Base-by-base conservation (phyloP, 176 grass and related monocot genomes). In the Oryza punctata region DNA sequence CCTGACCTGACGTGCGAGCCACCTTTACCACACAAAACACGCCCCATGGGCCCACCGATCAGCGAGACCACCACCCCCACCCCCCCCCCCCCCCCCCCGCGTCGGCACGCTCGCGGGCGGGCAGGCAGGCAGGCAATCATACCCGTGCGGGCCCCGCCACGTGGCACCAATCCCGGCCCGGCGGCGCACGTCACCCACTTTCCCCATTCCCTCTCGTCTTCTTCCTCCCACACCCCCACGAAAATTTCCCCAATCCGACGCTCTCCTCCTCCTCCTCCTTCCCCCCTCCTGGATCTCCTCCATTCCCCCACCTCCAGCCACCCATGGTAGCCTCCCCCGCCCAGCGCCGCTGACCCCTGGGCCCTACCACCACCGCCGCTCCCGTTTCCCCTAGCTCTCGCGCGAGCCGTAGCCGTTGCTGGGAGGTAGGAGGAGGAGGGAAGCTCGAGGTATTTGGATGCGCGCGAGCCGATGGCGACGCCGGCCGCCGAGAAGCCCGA, bases 361-460 rank as follows among this genome's bases (percentile, higher is more conserved):
- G 69, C 35, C 47, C 61, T 77, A 7, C 57, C 18, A 8, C 65
- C 30, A 4, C n/a, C 28, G 6, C 28, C 30, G 13, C 12, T 21
- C 32, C 50, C 16, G n/a, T 38, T 15, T 61, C 6, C 23, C 21
- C 76, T 37, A 70, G n/a, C 47, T 41, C 40, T 10, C 40, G 40
- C 40, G 40, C 40, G 40, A 41, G 40, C 87, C 52, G 77, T 70
- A 76, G 46, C 70, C 7, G 27, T 16, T 69, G 84, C 14, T 82
- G 60, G 21, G 43, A 4, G 66, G 49, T 32, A 35, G 33, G 38
- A 71, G 76, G 65, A 60, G 27, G 26, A n/a, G 64, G 38, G 73
- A 35, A 86, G 59, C 73, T 78, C 73, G 16, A 87, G 70, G 83
- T 84, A 80, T 90, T 90, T 90, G 77, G 85, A 90, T 91, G 90